Percentiles rank a stretch among this genome's conserved stretches.
phyloP scores from a whole-genome alignment of 495 filamentous ascomycete species.

The Penicillium ucsense region DNA sequence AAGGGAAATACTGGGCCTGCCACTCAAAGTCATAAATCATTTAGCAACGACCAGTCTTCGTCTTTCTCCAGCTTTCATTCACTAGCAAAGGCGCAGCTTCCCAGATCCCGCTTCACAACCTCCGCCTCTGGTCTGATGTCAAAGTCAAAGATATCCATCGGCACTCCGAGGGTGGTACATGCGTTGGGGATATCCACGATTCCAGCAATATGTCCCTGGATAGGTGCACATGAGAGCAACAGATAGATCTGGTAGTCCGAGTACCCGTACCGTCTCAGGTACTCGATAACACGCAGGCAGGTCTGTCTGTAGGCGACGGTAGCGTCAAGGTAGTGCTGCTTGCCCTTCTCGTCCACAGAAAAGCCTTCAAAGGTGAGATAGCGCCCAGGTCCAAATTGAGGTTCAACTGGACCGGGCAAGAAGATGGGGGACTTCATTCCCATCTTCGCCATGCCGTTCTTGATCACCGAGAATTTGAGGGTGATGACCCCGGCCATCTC shows the following conservation, averaged over 20 bases:
- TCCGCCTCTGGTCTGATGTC: conserved; percentile 67
- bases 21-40: no score
- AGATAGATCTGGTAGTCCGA: conserved; percentile 82
- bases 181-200: conserved; percentile 83
- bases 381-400: conserved; percentile 76
- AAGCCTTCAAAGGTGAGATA: conserved; percentile 94
- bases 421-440: conserved; percentile 84
- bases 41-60: no score
- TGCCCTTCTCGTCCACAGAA: conserved; percentile 81
- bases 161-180: conserved; percentile 81
- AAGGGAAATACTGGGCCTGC: no score
- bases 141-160: conserved; percentile 95
- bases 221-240: conserved; percentile 76
- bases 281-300: conserved; percentile 73
- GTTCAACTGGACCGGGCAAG: conserved; percentile 83
- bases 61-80: conserved; percentile 10
- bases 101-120: conserved; percentile 61
- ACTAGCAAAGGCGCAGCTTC: conserved; percentile 63
- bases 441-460: conserved; percentile 66
- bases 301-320: conserved; percentile 90
- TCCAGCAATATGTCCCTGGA: conserved; percentile 90
- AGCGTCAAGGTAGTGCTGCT: conserved; percentile 89
- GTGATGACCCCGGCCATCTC: conserved; percentile 95
- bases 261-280: conserved; percentile 72
- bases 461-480: conserved; percentile 82